These are phyloP conservation scores for Carpinus fangiana DNA, from an alignment of 306 rosid species.

Conservation along the genomic window DNA sequence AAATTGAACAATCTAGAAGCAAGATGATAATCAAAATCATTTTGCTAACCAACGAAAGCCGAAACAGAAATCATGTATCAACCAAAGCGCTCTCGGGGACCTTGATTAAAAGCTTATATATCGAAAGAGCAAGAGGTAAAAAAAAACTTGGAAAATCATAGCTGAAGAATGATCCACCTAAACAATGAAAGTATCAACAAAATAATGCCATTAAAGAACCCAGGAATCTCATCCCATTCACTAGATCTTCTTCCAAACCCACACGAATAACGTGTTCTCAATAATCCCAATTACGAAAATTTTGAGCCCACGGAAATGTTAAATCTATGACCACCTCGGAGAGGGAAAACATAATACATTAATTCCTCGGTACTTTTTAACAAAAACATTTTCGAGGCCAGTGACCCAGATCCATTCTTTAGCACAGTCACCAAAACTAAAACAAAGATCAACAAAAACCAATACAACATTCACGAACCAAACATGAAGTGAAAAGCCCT, in stretches of 20 bases:
- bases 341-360: background rate
- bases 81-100: too few species aligned
- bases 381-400: background rate
- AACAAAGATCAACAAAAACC: background rate
- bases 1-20: background rate
- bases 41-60: background rate
- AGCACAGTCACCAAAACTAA: background rate
- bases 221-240: background rate
- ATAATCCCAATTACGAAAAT: background rate
- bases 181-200: background rate
- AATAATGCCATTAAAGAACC: background rate
- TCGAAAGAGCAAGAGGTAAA: background rate
- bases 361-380: background rate
- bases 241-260: background rate
- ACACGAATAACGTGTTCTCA: background rate
- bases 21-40: background rate
- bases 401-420: slow-evolving; percentile 29
- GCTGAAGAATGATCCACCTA: background rate
- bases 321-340: background rate
- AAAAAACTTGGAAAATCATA: background rate
- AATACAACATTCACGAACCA: background rate
- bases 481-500: background rate
- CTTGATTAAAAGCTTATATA: background rate
- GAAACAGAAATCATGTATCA: too few species aligned
- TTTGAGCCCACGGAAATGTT: background rate